A percentile compares a stretch with the other conserved stretches of the same genome.
Conservation (phyloP, 2,329 filamentous ascomycete genomes). For the Pleomassaria siparia region DNA sequence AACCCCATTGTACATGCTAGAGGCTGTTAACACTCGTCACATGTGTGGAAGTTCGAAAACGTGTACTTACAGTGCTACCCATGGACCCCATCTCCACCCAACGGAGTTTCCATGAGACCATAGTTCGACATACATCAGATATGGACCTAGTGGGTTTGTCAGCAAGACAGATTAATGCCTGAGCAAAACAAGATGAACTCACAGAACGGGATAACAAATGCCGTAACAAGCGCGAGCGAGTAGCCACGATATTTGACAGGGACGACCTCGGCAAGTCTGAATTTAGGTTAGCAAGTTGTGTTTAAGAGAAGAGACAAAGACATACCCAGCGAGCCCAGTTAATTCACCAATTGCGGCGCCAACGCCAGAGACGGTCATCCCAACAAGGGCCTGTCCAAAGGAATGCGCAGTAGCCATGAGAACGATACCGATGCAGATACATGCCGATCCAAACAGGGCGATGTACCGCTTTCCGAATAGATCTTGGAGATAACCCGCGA, state of each 20-base stretch:
- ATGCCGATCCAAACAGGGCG: conserved; percentile 33
- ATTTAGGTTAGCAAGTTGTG: conserved; percentile 5
- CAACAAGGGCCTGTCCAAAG: conserved; percentile 38
- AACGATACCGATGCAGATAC: conserved; percentile 32
- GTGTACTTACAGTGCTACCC: conserved; percentile 27
- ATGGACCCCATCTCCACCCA: conserved; percentile 40
- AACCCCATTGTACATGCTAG: conserved; percentile 33
- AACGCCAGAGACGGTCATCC: conserved; percentile 37
- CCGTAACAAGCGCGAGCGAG: conserved; percentile 35
- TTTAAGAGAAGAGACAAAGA: neutral
- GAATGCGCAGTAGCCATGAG: conserved; percentile 32
- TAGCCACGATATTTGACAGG: conserved; percentile 38
- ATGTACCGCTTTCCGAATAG: conserved; percentile 41
- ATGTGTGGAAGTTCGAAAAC: neutral
- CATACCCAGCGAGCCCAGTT: conserved; percentile 39
- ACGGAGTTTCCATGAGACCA: conserved; percentile 26
- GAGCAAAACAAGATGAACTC: conserved; percentile 20
- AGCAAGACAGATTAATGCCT: neutral
- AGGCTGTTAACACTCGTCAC: conserved; percentile 3
- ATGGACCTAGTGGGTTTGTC: neutral
- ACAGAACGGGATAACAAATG: conserved; percentile 39
- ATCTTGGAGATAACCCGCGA: conserved; percentile 40
- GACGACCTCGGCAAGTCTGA: conserved; percentile 35
- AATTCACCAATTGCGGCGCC: conserved; percentile 39
- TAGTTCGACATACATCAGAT: conserved; percentile 31